These are phyloP conservation scores for Globisporangium perplexum DNA, from an alignment of 352 stramenopile genomes.

Conservation along the genomic window DNA sequence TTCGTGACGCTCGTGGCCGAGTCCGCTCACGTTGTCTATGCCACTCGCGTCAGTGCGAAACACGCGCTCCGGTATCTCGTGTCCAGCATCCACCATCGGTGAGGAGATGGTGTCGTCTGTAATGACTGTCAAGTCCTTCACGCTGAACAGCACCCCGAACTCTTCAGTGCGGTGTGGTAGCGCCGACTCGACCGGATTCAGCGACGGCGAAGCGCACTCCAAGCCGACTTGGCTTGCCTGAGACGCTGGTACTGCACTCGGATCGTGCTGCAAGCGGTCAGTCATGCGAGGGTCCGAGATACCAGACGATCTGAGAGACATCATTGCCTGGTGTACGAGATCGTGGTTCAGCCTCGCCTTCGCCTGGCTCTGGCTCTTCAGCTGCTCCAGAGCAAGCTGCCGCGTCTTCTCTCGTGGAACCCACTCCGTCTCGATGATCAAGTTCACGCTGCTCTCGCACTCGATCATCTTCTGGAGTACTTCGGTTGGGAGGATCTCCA, in stretches of 20 bases:
- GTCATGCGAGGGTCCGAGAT: neutral
- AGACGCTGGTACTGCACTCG: neutral
- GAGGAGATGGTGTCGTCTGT: neutral
- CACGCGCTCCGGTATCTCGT: neutral
- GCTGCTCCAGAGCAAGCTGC: constrained; percentile 32
- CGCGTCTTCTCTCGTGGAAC: constrained; percentile 44
- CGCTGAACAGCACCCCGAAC: neutral
- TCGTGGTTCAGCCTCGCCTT: constrained; percentile 40
- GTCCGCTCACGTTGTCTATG: neutral
- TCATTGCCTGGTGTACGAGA: constrained; percentile 51
- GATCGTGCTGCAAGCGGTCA: neutral
- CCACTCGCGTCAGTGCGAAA: neutral
- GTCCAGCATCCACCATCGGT: too few relatives aligned
- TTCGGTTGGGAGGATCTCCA: constrained; percentile 46
- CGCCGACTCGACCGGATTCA: neutral
- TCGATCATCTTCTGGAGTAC: constrained; percentile 56
- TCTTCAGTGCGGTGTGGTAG: neutral
- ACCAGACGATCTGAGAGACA: constrained; percentile 6
- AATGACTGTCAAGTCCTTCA: neutral
- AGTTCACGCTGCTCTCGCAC: constrained; percentile 39
- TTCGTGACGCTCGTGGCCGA: too few relatives aligned
- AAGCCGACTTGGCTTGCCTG: neutral
- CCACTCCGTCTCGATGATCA: constrained; percentile 51
- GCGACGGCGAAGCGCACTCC: neutral
- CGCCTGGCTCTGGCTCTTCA: constrained; percentile 23